Percentiles rank a stretch among this genome's conserved stretches.
Conservation (phyloP, 2,329 filamentous ascomycete species). For the Fusarium euwallaceae region DNA sequence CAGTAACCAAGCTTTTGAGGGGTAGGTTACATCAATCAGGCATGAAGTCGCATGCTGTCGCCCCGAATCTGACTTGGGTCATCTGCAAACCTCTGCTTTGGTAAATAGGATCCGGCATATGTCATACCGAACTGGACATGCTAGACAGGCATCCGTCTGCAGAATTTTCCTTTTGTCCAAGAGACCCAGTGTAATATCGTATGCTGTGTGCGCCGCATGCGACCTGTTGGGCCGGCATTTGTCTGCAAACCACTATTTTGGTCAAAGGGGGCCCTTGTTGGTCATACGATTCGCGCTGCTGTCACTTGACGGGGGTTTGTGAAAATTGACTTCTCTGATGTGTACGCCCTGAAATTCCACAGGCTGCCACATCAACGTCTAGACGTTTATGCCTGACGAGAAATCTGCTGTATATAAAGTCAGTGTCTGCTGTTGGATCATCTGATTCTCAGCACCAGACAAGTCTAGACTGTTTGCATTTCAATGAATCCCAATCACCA, state of each 20-base stretch:
- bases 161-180: neutral
- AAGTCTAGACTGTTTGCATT: slow-evolving; percentile 10
- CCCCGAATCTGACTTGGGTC: neutral
- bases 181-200: neutral
- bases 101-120: neutral
- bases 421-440: neutral
- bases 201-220: slow-evolving; percentile 16
- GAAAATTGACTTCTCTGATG: neutral
- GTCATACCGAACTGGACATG: neutral
- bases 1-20: slow-evolving; percentile 13
- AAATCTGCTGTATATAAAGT: neutral
- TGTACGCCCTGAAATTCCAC: neutral
- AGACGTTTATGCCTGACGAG: neutral
- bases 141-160: neutral
- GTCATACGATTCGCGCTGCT: slow-evolving; percentile 14
- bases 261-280: neutral
- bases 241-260: slow-evolving; percentile 8
- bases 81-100: neutral
- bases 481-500: slow-evolving; percentile 8
- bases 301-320: slow-evolving; percentile 20
- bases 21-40: slow-evolving; percentile 34
- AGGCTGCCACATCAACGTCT: neutral
- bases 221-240: slow-evolving; percentile 27
- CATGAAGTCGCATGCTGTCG: slow-evolving; percentile 29
- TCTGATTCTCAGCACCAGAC: neutral